Base-by-base conservation (phyloP, 129 eudicot genomes). In the Flaveria bidentis region DNA sequence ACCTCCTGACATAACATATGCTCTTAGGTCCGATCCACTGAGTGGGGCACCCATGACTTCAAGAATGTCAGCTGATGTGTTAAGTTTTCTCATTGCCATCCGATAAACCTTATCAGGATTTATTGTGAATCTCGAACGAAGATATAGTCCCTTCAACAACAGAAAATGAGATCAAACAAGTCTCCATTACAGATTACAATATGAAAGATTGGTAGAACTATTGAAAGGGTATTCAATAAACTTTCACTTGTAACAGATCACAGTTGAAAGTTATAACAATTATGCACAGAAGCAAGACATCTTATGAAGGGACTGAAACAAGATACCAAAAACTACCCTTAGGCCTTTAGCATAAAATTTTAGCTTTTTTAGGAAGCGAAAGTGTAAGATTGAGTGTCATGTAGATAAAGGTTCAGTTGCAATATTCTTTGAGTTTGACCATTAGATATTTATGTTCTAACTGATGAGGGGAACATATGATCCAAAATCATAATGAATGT, bases 1-100 rank as follows among this genome's bases (percentile, higher is more conserved):
- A 30, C 98, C 98, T 74, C 97, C 98, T 10, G 98, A 94, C 98
- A 91, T 94, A 76, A 94, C 96, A 83, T 91, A 94, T 47, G 97
- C 98, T 84, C 98, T 91, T 81, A 91, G 73, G 80, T 94, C 97
- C 6, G 98, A 88, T 49, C 98, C 98, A 0, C 88, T 69, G 41
- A 94, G 92, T 46, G 98, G 98, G 52, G 98, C 94, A 73, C 98
- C 98, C 98, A 94, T 94, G 71, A 88, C 83, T 84, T 91, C 98
- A 77, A 94, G 98, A 80, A 91, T 94, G 47, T 93, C 89, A 69
- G 96, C 97, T 14, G 91, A 84, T 23, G 98, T 91, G 80, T 94
- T 94, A 14, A 94, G 89, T 77, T 81, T 86, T 77, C 86, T 89
- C 98, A 94, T 94, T 17, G 98, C 98, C 91, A 94, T 88, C 74